phyloP scores from a whole-genome alignment of 352 stramenopile species.

The Globisporangium echinulatum region DNA sequence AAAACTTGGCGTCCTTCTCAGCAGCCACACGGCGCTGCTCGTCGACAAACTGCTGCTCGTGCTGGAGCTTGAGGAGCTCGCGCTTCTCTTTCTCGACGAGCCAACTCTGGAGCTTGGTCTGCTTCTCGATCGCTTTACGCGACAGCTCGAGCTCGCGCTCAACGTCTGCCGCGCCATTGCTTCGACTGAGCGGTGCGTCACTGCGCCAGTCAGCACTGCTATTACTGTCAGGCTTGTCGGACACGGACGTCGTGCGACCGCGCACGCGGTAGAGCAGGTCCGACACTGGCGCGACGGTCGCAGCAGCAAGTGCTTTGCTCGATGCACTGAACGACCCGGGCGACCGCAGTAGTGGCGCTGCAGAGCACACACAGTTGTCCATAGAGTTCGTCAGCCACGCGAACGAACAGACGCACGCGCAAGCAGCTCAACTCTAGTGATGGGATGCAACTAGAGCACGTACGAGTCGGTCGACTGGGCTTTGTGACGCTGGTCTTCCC shows the following conservation, averaged over 20 bases:
- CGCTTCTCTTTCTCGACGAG: slow-evolving; percentile 85
- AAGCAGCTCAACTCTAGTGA: no score
- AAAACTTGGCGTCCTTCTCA: slow-evolving; percentile 78
- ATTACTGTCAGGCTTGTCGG: slow-evolving; percentile 9
- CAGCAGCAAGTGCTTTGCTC: slow-evolving; percentile 4
- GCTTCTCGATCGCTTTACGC: slow-evolving; percentile 85
- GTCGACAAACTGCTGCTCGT: slow-evolving; percentile 74
- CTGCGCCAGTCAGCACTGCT: slow-evolving; percentile 38
- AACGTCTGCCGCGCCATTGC: slow-evolving; percentile 26
- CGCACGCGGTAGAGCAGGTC: slow-evolving; percentile 67
- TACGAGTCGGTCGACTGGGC: slow-evolving; percentile 18
- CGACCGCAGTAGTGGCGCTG: slow-evolving; percentile 12
- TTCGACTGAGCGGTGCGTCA: slow-evolving; percentile 15
- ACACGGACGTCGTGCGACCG: slow-evolving; percentile 19
- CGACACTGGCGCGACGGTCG: slow-evolving; percentile 5
- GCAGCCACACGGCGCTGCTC: slow-evolving; percentile 49
- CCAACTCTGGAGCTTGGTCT: slow-evolving; percentile 87
- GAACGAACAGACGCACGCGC: no score
- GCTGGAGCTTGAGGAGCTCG: slow-evolving; percentile 74
- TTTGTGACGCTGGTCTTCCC: slow-evolving; percentile 9
- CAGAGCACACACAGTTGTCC: neutral
- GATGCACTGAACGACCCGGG: slow-evolving; percentile 23
- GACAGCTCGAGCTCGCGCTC: slow-evolving; percentile 62
- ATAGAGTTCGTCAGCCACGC: neutral
- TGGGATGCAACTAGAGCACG: neutral